Evolutionary conservation across 1,139 yeast species (phyloP), one percentile per base, ranked within the genome.

Genomic region (Taphrina sp.): DNA sequence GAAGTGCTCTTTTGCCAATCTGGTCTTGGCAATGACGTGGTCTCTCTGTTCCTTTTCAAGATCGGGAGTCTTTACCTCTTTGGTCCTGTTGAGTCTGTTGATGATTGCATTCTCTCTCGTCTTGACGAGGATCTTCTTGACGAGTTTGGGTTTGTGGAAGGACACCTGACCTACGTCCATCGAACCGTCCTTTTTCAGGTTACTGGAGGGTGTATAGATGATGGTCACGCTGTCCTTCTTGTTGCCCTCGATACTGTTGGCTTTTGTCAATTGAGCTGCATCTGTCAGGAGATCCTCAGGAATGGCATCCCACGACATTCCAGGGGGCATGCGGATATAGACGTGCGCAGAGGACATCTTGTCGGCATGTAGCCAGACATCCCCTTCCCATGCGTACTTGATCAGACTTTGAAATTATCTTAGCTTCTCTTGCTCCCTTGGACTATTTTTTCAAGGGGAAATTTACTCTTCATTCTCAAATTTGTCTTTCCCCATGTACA

Each of bases 151-250:
- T 63, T 76, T 76, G 45, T 77, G 74, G 68, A 85, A 87, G 0
- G 87, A 79, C 3, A 86, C 95, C 44, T 89, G 88, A 3, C 95
- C 95, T n/a, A 78, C 79, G 51, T 80, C 89, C 95, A 85, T 86
- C 37, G 79, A 78, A 3, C 84, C 85, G 57, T 81, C 82, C 61
- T 85, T 83, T 51, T 78, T 76, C 57, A 87, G 72, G 66, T 87
- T 87, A 16, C 56, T 16, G 76, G 88, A 87, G 0, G 94, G 89
- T 0, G 95, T 86, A 64, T 82, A 82, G 52, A 87, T 78, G 14
- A 87, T 77, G 0, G 85, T 80, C 58, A 85, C 74, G 64, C 83
- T 83, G 65, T 82, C 81, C 63, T 78, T 69, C 66, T 87, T 87
- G 69, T 82, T 85, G 12, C 87, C 95, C 64, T 83, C 82, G 51